Base-by-base conservation (phyloP, 2,329 filamentous ascomycete species). In the Ascochyta rabiei region DNA sequence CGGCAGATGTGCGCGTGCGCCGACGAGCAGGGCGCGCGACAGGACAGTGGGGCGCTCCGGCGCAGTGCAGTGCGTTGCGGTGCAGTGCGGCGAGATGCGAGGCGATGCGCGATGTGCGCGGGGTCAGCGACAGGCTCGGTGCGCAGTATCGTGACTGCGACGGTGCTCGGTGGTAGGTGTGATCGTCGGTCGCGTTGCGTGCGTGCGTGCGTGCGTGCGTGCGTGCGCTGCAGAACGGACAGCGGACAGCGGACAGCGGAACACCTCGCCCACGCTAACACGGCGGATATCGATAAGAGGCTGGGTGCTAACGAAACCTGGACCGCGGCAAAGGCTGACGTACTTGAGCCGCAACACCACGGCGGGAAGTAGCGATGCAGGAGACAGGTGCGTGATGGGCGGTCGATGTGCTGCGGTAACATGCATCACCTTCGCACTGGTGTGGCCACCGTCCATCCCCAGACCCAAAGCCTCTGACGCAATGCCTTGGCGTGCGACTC, bases 171-270 rank as follows among this genome's bases (percentile, higher is more conserved):
- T 38, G 52, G 50, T 42, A 51, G 28, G 28, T 30, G 54, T 57
- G 56, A 59, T 63, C 51, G 61, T 64, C 62, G 54, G 28, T 30
- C 61, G 51, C 57, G 57, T 57, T 59, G 62, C 59, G 63, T 66
- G 4, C 21, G 21, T 23, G 21, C 38, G 57, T 58, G 57, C 60
- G 60, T 57, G 40, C 52, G 21, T 41, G 44, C 38, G 57, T 59
- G 48, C 57, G 49, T 43, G 28, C 28, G 37, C 44, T 48, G 39
- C 50, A 54, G 40, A 48, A 28, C 37, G 37, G 51, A 54, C 50
- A 53, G 49, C 45, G 52, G 52, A 45, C 40, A 33, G 21, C 39
- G 34, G 33, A 21, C 24, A 38, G 45, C 52, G 45, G 52, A 50
- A 50, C 45, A 37, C 12, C 28, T 23, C 19, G 26, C 30, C 13